phyloP scores from a whole-genome alignment of 129 eudicot species.

The Chrysanthemum makinoi region DNA sequence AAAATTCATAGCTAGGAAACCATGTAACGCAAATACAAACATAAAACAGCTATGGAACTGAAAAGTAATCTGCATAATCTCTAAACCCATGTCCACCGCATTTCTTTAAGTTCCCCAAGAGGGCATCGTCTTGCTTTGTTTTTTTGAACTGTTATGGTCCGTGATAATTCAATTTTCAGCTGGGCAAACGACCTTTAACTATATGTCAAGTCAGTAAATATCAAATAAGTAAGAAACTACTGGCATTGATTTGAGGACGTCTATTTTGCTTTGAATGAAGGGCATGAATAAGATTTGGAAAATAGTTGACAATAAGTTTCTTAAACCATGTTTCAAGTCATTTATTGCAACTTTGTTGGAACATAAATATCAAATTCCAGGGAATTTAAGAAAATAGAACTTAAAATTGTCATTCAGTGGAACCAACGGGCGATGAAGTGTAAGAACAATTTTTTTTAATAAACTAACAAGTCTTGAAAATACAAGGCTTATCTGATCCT shows the following conservation, averaged over 20 bases:
- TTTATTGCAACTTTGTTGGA: neutral
- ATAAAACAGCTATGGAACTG: too few species aligned
- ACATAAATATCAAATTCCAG: neutral
- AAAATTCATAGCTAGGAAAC: too few species aligned
- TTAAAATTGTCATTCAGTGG: too few species aligned
- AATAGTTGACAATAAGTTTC: neutral
- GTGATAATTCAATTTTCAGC: too few species aligned
- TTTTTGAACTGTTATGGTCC: slow-evolving; percentile 53
- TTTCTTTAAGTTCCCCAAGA: slow-evolving; percentile 72
- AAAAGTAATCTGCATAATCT: slow-evolving; percentile 68
- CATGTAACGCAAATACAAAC: too few species aligned
- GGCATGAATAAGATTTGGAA: neutral
- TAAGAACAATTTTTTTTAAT: too few species aligned
- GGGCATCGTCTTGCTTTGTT: slow-evolving; percentile 69
- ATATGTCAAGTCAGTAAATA: neutral
- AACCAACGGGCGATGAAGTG: too few species aligned
- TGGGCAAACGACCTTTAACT: neutral
- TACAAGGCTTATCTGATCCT: too few species aligned
- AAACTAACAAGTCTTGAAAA: too few species aligned
- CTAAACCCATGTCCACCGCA: slow-evolving; percentile 91
- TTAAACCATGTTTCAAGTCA: neutral
- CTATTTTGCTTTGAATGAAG: neutral
- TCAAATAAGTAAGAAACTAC: neutral
- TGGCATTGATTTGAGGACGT: neutral
- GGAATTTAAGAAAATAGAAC: too few species aligned